These are phyloP conservation scores for Zymoseptoria passerinii DNA, from an alignment of 2,329 filamentous ascomycete genomes.

Conservation along the genomic window DNA sequence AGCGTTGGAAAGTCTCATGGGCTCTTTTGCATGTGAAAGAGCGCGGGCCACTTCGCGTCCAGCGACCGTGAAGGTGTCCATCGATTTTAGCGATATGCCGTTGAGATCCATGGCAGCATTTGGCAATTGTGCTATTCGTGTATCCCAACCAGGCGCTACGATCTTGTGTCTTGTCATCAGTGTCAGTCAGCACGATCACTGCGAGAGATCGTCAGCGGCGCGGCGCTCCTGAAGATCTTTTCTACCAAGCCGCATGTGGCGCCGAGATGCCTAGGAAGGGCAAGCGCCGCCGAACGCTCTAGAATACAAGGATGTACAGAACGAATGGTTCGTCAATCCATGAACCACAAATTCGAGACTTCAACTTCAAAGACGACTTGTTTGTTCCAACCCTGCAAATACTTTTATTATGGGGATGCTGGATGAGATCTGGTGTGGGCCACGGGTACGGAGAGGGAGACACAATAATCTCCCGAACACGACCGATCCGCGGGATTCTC, in stretches of 20 bases:
- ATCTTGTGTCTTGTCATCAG: no score
- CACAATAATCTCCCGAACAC: no score
- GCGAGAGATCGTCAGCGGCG: neutral
- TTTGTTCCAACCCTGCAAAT: neutral
- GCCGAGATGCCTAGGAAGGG: neutral
- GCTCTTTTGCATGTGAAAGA: neutral
- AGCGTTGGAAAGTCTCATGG: neutral
- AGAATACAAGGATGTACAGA: neutral
- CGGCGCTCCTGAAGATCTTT: neutral
- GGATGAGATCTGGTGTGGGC: neutral
- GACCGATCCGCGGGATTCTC: neutral
- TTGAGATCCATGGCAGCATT: no score
- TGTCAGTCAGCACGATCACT: neutral
- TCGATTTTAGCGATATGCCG: no score
- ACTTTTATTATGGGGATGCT: neutral
- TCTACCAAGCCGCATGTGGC: neutral
- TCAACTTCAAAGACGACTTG: neutral
- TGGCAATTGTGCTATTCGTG: no score
- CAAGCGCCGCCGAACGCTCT: neutral
- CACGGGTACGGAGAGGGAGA: neutral
- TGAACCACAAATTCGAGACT: neutral
- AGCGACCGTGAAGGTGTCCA: no score
- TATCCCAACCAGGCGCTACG: neutral
- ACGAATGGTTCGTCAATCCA: neutral
- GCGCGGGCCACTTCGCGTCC: neutral